Evolutionary conservation across 75 land plant species (phyloP).

Genomic region (Isoetes taiwanensis): DNA sequence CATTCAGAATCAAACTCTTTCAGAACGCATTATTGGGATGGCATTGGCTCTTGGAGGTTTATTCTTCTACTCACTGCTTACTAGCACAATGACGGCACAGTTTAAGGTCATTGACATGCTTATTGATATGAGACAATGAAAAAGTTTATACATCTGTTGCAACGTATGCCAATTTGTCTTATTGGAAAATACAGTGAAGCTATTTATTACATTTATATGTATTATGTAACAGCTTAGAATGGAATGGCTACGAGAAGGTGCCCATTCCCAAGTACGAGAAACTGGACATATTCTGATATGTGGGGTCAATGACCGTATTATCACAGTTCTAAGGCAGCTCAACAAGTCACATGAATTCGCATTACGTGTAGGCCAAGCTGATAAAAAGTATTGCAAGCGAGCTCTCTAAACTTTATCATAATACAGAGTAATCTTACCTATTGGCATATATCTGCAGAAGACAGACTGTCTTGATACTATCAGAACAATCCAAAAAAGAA

Average conservation of each 20-base stretch:
- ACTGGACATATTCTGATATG: conserved; percentile 71
- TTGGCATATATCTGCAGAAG: no score
- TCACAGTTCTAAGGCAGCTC: conserved; percentile 67
- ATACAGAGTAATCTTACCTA: no score
- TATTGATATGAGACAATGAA: no score
- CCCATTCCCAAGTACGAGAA: conserved; percentile 73
- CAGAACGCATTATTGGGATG: conserved; percentile 64
- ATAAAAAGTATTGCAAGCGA: no score
- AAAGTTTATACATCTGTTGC: no score
- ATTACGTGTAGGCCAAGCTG: conserved; percentile 57
- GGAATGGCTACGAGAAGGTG: conserved; percentile 78
- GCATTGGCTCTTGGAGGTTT: conserved; percentile 75
- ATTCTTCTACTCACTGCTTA: conserved; percentile 66
- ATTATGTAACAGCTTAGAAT: conserved; percentile 80
- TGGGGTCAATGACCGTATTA: conserved; percentile 73
- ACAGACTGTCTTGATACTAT: conserved; percentile 71
- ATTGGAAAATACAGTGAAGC: no score
- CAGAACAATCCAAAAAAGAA: conserved; percentile 71
- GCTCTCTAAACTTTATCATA: no score
- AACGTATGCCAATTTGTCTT: no score
- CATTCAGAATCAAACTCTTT: conserved; percentile 54
- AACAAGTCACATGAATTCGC: conserved; percentile 72
- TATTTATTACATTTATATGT: no score
- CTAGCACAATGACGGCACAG: conserved; percentile 81
- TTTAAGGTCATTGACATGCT: no score